These are phyloP conservation scores for Straminergon stramineum DNA, from an alignment of 225 moss, liverwort and hornwort species.

Conservation along the genomic window DNA sequence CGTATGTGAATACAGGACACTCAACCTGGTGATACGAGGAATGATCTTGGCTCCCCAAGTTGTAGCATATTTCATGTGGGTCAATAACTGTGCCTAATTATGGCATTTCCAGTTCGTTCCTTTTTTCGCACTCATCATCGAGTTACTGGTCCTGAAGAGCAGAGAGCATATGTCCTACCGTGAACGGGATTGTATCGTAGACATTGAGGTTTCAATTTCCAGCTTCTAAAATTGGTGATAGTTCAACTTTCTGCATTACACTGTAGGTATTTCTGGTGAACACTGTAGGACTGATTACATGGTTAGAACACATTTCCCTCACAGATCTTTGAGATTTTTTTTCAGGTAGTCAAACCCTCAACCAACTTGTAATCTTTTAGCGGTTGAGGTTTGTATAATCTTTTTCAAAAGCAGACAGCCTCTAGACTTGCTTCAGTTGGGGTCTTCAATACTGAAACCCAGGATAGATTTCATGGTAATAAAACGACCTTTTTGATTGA, in stretches of 20 bases:
- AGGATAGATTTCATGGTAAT: neutral
- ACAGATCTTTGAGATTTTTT: neutral
- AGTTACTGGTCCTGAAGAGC: neutral
- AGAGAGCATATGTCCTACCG: neutral
- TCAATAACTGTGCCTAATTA: neutral
- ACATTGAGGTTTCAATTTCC: neutral
- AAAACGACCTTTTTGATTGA: neutral
- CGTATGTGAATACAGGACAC: neutral
- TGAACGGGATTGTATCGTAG: conserved; percentile 9
- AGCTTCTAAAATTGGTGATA: neutral
- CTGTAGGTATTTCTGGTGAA: neutral
- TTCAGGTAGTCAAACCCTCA: neutral
- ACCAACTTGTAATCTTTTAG: neutral
- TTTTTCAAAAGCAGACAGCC: neutral
- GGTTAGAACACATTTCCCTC: neutral
- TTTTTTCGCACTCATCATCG: neutral
- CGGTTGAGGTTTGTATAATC: neutral
- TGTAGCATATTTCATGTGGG: neutral
- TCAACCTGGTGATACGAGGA: neutral
- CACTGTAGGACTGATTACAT: neutral
- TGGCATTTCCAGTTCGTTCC: neutral
- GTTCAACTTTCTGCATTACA: neutral
- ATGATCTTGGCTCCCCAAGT: neutral
- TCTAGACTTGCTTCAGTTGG: neutral
- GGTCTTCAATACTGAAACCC: neutral